Evolutionary conservation across 129 eudicot species (phyloP), one percentile per base, ranked within the genome.

Genomic region (Arctium lappa): DNA sequence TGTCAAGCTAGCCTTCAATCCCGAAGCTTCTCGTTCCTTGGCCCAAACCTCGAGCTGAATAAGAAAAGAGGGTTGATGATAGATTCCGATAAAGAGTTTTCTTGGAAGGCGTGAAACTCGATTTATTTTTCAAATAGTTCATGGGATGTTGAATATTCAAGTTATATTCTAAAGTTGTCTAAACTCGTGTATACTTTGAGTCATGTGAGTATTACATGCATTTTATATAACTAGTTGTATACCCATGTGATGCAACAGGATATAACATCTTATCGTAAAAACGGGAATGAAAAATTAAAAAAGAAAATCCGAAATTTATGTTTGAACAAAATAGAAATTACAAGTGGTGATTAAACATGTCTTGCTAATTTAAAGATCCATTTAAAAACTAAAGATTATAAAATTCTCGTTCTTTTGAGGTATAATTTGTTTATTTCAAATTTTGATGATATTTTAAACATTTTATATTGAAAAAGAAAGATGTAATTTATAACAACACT

Each of bases 21-120:
- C 99, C 70, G 99, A 90, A 81, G 92, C 91, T 80, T 96, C 99
- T 86, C 99, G 93, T 87, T 96, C 99, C 87, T 93, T 96, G 12
- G 90, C 87, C 99, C 99, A 93, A 75, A 93, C 99, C 84, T 96
- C 99, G 82, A 96, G 76, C 99, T 96, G 84, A 56, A 79, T 29
- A 74, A 76, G 75, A 53, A 42, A 65, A 73, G 56, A 5, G 16
- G 30, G 60, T 79, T 37, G 16, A 12, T 8, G 27, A 77, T 10
- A 44, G 11, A 44, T 44, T 44, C 53, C 2, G 10, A 42, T 7
- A 7, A 1, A 5, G 9, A 42, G 0, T 42, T 34, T 42, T 7
- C 48, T 7, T 42, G 15, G 16, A 46, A 10, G 56, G 56, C 56
- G 11, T 46, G 56, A 46, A 46, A 46, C 56, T 11, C 15, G 16